These are phyloP conservation scores for Moesziomyces sp. DNA, from an alignment of 1,284 basidiomycete genomes.

Conservation along the genomic window DNA sequence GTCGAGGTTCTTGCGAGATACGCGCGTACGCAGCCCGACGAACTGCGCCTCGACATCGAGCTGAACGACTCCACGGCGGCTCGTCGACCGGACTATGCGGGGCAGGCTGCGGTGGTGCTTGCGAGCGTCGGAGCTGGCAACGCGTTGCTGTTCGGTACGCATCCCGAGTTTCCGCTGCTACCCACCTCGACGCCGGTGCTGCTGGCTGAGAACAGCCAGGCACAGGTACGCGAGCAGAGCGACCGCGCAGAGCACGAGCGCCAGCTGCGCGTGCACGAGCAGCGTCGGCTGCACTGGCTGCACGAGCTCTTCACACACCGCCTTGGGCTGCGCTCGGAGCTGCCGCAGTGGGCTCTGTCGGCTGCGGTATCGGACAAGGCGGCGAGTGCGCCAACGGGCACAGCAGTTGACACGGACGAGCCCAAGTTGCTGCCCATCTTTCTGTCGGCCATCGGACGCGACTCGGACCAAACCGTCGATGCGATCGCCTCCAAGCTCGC, in stretches of 20 bases:
- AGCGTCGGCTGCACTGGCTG: constrained; percentile 32
- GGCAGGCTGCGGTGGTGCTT: constrained; percentile 72
- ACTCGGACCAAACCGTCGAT: constrained; percentile 1
- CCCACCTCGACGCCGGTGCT: constrained; percentile 48
- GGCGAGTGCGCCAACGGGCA: constrained; percentile 1
- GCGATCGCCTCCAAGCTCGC: constrained; percentile 17
- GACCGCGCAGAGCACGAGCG: constrained; percentile 18
- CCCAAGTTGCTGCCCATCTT: constrained; percentile 43
- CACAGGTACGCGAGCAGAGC: constrained; percentile 7
- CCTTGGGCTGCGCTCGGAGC: constrained; percentile 34
- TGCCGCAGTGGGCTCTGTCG: constrained; percentile 31
- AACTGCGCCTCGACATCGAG: constrained; percentile 33
- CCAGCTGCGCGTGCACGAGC: constrained; percentile 34
- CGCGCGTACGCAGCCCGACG: constrained; percentile 51
- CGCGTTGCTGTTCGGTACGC: constrained; percentile 75
- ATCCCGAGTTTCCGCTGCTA: constrained; percentile 74
- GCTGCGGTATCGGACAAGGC: background rate
- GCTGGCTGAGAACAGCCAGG: constrained; percentile 23
- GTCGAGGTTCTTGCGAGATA: constrained; percentile 70
- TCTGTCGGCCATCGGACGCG: constrained; percentile 15
- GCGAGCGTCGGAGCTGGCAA: constrained; percentile 73
- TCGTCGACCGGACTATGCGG: constrained; percentile 28
- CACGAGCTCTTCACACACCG: constrained; percentile 21
- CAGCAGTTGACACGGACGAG: constrained; percentile 26
- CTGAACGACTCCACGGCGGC: constrained; percentile 2